Base-by-base conservation (phyloP, 129 eudicot genomes). In the Artemisia annua region DNA sequence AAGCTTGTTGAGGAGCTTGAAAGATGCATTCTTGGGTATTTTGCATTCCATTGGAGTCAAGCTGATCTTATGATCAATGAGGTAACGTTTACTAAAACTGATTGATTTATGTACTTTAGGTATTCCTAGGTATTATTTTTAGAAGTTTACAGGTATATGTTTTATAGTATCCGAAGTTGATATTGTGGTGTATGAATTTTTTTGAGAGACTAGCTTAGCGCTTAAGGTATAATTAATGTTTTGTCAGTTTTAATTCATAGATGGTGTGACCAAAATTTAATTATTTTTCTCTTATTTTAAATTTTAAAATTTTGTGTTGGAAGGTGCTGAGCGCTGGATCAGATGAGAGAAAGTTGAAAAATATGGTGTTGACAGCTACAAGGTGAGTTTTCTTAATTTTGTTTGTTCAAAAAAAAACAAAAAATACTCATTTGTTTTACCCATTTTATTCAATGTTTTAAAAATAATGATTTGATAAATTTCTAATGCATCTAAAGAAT, bases 1-100 rank as follows among this genome's bases (percentile, higher is more conserved):
- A 87, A 88, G 71, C 83, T 94, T 19, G 84, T 84, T 20, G 85
- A 86, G 65, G 98, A 94, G 72, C 82, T 94, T 67, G 93, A 94
- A 51, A 88, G 92, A 81, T 94, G 98, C 61, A 81, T 90, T 70
- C 91, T 90, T 70, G 84, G 81, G 0, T 94, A 94, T 53, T 90
- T 94, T 70, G 87, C 89, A 10, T 90, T 86, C 69, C 84, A 90
- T 70, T 94, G 98, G 98, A 84, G 64, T 59, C 89, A 81, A 7
- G 82, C 96, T 66, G 69, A 87, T 60, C 50, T 51, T 46, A 80
- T 86, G 85, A 79, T 90, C 74, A 77, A 53, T 19, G 85, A 84
- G 97, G 98, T 89, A 71, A 22, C 1, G n/a, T 1, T 48, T 8
- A 7, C 10, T 39, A 39, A 39, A 46, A 18, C 11, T 30, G 16